Evolutionary conservation across 768 basidiomycete genomes (phyloP).

Genomic region (Macrolepiota dolichaula): DNA sequence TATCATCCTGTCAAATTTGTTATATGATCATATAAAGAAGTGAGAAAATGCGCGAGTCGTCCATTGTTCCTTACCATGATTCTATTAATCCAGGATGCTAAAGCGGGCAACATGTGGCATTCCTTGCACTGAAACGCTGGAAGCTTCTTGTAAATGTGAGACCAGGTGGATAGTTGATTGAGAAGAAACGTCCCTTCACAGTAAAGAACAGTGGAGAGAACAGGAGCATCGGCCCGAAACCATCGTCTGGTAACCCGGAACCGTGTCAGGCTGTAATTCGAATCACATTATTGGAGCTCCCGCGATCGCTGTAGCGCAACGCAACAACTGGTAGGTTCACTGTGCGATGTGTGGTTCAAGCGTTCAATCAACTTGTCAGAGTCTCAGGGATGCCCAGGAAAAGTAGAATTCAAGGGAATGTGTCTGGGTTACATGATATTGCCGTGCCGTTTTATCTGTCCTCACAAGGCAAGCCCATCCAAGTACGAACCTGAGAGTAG

Average conservation of each 20-base stretch:
- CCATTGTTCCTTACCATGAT: too few relatives aligned
- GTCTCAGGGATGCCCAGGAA: not conserved
- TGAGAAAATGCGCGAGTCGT: too few relatives aligned
- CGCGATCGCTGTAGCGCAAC: not conserved
- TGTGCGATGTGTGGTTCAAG: too few relatives aligned
- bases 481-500: constrained; percentile 39
- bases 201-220: not conserved
- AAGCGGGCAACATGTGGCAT: not conserved
- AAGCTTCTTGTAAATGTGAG: not conserved
- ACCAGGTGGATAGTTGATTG: not conserved
- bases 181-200: not conserved
- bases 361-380: not conserved
- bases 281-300: not conserved
- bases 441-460: constrained; percentile 35
- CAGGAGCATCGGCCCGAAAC: not conserved
- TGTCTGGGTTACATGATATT: constrained; percentile 29
- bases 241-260: not conserved
- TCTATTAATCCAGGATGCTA: not conserved
- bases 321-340: too few relatives aligned
- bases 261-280: not conserved
- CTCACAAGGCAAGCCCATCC: constrained; percentile 55
- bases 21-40: not conserved
- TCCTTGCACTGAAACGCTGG: not conserved
- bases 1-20: not conserved
- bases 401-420: not conserved